Evolutionary conservation across 1,284 basidiomycete genomes (phyloP), one percentile per base, ranked within the genome.

Genomic region (Marasmius tenuissimus): DNA sequence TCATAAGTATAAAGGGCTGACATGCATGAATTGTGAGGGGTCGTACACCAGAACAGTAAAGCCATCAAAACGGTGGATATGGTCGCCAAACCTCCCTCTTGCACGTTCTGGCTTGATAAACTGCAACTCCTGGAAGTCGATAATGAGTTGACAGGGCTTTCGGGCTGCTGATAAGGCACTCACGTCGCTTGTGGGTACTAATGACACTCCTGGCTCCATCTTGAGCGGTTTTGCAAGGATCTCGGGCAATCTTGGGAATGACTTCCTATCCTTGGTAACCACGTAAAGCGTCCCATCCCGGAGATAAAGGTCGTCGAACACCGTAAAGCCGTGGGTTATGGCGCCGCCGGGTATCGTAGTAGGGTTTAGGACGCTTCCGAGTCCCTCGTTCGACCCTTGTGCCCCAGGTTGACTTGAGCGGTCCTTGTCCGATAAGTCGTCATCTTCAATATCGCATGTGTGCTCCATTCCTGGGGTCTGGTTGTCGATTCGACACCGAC

Each of bases 11-110:
- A 33, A 40, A 56, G 38, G 40, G 38, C 39, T n/a, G 60, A 78
- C 78, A 35, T 62, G 57, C 70, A 76, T 74, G 58, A 75, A 79
- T 59, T 77, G 75, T 11, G 71, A 60, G 0, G 71, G 69, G 61
- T 80, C 78, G 61, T 76, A 75, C 3, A 75, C 59, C 49, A 80
- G 70, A 37, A 76, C 65, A 1, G 73, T 71, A 22, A 73, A 65
- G 1, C 72, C 77, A 10, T 69, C 61, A 2, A 78, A 61, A 1
- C 65, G 66, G 1, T 75, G 66, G 0, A 72, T 71, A 48, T 68
- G 65, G 6, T 69, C 61, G 18, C 75, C 76, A 6, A 78, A 63
- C 6, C 75, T 49, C 1, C 62, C 42, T 27, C 60, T 65, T 33
- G 72, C 73, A 34, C 72, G 65, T 5, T 63, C 68, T 7, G 72